A percentile compares a stretch with the other conserved stretches of the same genome.
Conservation (phyloP, 306 rosid species). For the Luffa aegyptiaca region DNA sequence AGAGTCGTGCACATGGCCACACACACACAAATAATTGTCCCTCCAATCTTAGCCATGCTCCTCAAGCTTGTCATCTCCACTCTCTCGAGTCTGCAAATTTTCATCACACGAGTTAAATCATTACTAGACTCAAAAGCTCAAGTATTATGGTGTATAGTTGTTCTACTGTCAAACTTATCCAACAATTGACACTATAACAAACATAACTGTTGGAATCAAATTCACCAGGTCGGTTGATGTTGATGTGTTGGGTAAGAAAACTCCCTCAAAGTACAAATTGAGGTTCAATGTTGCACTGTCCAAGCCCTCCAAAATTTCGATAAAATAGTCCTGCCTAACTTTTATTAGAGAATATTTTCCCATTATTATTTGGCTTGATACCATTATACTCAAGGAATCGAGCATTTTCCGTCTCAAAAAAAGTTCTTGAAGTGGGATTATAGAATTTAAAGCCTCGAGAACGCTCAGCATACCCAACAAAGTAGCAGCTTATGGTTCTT, state of each 20-base stretch:
- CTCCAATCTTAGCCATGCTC: slow-evolving; percentile 43
- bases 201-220: slow-evolving; percentile 51
- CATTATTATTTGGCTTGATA: no score
- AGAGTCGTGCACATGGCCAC: slow-evolving; percentile 62
- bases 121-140: no score
- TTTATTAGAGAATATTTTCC: no score
- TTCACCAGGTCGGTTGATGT: slow-evolving; percentile 53
- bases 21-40: slow-evolving; percentile 44
- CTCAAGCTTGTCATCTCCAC: slow-evolving; percentile 32
- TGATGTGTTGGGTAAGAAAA: slow-evolving; percentile 47
- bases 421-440: no score
- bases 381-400: no score
- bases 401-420: no score
- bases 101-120: not conserved
- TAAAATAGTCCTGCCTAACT: no score
- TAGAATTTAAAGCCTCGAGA: no score
- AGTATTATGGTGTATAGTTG: no score
- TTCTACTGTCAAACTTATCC: slow-evolving; percentile 31
- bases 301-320: not conserved
- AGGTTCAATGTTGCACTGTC: slow-evolving; percentile 55
- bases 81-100: slow-evolving; percentile 41
- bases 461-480: no score
- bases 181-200: slow-evolving; percentile 39
- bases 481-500: no score
- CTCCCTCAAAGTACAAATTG: slow-evolving; percentile 54